A percentile compares a stretch with the other conserved stretches of the same genome.
Evolutionary conservation across 306 rosid genomes (phyloP).

Genomic region (Vicia sativa): DNA sequence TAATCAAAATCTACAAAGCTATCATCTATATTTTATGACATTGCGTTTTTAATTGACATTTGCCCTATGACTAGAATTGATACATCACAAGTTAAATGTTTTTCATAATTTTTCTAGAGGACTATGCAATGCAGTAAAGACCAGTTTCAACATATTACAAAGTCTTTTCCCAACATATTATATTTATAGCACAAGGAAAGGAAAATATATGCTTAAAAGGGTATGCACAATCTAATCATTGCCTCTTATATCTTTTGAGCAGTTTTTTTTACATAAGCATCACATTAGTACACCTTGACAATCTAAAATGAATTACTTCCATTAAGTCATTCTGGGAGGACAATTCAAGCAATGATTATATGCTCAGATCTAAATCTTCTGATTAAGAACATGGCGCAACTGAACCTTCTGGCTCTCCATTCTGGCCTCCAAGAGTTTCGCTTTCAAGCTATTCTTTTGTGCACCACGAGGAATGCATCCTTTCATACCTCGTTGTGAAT

Average conservation of each 20-base stretch:
- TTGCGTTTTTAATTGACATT: conserved; percentile 32
- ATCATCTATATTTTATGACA: conserved; percentile 36
- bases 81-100: conserved; percentile 45
- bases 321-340: conserved; percentile 23
- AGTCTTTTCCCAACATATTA: conserved; percentile 35
- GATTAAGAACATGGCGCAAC: conserved; percentile 88
- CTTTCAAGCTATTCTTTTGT: conserved; percentile 81
- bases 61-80: conserved; percentile 31
- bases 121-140: conserved; percentile 32
- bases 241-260: conserved; percentile 40
- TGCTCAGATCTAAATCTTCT: conserved; percentile 62
- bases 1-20: conserved; percentile 29
- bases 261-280: conserved; percentile 41
- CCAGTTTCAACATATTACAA: conserved; percentile 21
- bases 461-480: conserved; percentile 77
- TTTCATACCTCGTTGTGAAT: conserved; percentile 65
- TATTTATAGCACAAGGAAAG: conserved; percentile 18
- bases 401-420: conserved; percentile 88
- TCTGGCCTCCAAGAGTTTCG: conserved; percentile 88
- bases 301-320: conserved; percentile 39
- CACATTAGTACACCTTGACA: conserved; percentile 28
- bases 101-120: conserved; percentile 34
- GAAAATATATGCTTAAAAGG: conserved; percentile 36
- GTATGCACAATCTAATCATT: conserved; percentile 42
- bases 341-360: conserved; percentile 34